Evolutionary conservation across 345 rosid genomes (phyloP).

Genomic region (Ceriops zippeliana): DNA sequence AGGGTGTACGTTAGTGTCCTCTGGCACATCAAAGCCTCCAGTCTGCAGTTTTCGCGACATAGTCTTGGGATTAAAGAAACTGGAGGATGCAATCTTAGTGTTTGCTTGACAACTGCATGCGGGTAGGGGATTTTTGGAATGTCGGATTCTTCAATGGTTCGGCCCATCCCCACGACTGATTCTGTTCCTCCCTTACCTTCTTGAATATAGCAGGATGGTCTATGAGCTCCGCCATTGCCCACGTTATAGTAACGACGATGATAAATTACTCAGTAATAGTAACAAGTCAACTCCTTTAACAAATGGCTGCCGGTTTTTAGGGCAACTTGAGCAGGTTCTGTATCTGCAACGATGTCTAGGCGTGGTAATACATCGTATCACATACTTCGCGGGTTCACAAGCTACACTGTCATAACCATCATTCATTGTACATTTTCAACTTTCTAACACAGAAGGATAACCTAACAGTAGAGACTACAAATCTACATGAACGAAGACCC

Average conservation of each 20-base stretch:
- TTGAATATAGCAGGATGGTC: constrained; percentile 18
- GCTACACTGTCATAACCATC: too few relatives aligned
- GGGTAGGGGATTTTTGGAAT: constrained; percentile 15
- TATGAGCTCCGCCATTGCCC: constrained; percentile 15
- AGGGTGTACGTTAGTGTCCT: neutral
- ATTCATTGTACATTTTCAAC: too few relatives aligned
- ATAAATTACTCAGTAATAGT: neutral
- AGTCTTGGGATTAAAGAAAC: neutral
- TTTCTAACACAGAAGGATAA: too few relatives aligned
- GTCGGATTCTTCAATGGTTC: constrained; percentile 19
- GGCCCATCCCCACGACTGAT: constrained; percentile 1
- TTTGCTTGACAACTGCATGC: constrained; percentile 19
- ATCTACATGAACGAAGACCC: too few relatives aligned
- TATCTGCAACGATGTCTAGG: too few relatives aligned
- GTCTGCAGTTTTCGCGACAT: constrained; percentile 8
- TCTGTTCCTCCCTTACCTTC: constrained; percentile 19
- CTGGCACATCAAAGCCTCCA: constrained; percentile 14
- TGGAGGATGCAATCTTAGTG: constrained; percentile 14
- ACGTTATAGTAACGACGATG: neutral
- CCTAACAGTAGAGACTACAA: too few relatives aligned
- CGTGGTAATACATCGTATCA: too few relatives aligned
- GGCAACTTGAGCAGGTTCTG: too few relatives aligned
- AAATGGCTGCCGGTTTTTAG: too few relatives aligned
- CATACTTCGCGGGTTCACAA: too few relatives aligned
- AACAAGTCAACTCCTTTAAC: too few relatives aligned